phyloP scores from a whole-genome alignment of 2,329 filamentous ascomycete genomes.

The Emergomyces africanus region DNA sequence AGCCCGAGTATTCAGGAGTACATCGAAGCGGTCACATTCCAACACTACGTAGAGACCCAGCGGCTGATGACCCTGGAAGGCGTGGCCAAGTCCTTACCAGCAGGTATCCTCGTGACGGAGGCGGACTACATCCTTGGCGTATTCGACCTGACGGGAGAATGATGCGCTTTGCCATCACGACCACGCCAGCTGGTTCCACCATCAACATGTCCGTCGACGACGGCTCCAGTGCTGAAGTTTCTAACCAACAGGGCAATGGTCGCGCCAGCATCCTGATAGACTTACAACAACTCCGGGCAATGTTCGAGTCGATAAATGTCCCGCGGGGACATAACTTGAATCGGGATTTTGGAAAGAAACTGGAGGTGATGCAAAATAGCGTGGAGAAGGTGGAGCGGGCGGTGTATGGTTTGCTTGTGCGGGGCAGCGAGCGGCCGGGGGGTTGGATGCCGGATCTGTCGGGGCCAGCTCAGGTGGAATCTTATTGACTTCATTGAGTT shows the following conservation, averaged over 20 bases:
- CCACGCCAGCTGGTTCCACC: constrained; percentile 57
- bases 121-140: constrained; percentile 84
- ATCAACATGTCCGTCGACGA: constrained; percentile 15
- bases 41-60: constrained; percentile 72
- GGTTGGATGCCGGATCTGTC: constrained; percentile 79
- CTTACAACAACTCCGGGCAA: constrained; percentile 62
- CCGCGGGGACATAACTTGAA: constrained; percentile 40
- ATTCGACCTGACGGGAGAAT: constrained; percentile 92
- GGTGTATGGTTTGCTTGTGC: constrained; percentile 74
- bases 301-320: constrained; percentile 60
- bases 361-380: constrained; percentile 72
- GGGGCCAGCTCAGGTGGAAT: constrained; percentile 28
- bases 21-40: constrained; percentile 80
- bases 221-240: constrained; percentile 9
- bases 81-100: constrained; percentile 33
- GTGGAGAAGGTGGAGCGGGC: constrained; percentile 90
- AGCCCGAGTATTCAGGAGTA: constrained; percentile 80
- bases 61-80: constrained; percentile 57
- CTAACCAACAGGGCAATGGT: constrained; percentile 13
- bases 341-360: constrained; percentile 62
- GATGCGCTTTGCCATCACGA: constrained; percentile 91
- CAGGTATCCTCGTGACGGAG: constrained; percentile 52
- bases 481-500: constrained; percentile 24
- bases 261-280: constrained; percentile 56
- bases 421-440: constrained; percentile 76